These are phyloP conservation scores for Endoconidiophora laricicola DNA, from an alignment of 2,329 filamentous ascomycete genomes.

Conservation along the genomic window DNA sequence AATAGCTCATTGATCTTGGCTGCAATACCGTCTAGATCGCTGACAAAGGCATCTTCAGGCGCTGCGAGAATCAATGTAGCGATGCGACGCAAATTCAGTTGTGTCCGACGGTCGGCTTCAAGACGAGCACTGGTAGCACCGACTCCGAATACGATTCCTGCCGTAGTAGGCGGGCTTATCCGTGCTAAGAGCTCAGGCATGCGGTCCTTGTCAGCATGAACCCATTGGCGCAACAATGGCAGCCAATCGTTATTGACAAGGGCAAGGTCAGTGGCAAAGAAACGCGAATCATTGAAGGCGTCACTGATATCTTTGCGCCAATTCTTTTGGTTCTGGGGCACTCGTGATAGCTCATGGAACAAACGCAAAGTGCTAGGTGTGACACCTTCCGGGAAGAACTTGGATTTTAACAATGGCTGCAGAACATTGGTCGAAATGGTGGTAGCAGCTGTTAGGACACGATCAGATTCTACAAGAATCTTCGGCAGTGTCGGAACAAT, in stretches of 20 bases:
- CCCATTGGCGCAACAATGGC: constrained; percentile 69
- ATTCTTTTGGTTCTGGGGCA: constrained; percentile 66
- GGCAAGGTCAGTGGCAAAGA: constrained; percentile 55
- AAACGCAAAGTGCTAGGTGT: constrained; percentile 54
- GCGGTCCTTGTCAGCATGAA: constrained; percentile 70
- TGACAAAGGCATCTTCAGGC: constrained; percentile 61
- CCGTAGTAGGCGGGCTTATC: constrained; percentile 71
- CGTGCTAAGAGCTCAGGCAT: constrained; percentile 66
- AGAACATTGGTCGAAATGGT: constrained; percentile 74
- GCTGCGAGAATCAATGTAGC: constrained; percentile 64
- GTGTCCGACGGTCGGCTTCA: constrained; percentile 88
- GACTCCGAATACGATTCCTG: constrained; percentile 96
- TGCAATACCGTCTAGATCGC: constrained; percentile 55
- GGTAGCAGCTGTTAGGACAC: constrained; percentile 59
- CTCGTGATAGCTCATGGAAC: constrained; percentile 57
- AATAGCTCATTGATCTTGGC: constrained; percentile 81
- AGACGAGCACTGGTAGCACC: constrained; percentile 82
- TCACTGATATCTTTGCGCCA: constrained; percentile 91
- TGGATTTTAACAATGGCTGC: constrained; percentile 65
- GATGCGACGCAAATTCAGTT: constrained; percentile 73
- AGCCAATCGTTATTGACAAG: constrained; percentile 65
- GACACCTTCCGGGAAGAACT: constrained; percentile 73
- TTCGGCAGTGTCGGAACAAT: constrained; percentile 69
- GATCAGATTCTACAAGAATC: constrained; percentile 72
- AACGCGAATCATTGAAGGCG: constrained; percentile 75